Evolutionary conservation across 73 alveolate genomes (phyloP), one percentile per base, ranked within the genome.

Genomic region (Diophrys appendiculata): DNA sequence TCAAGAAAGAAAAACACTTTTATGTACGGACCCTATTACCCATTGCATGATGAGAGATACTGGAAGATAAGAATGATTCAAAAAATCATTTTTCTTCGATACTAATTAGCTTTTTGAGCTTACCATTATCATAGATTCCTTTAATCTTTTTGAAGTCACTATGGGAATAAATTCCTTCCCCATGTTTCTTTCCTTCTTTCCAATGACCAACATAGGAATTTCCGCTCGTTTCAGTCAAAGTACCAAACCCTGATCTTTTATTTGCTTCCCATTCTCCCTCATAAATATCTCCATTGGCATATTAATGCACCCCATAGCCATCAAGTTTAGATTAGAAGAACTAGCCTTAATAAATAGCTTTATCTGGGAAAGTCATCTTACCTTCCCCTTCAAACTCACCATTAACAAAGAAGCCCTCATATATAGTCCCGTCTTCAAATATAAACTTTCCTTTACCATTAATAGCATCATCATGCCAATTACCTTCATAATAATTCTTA

Each of bases 281-380:
- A 83, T 95, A 96, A 28, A 90, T 72, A 73, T 94, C 98, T 55
- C 99, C 99, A 33, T 89, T 90, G 31, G 90, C 77, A 91, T 93
- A 90, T 28, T 86, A 84, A 84, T 92, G 94, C 76, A 88, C 94
- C 23, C 99, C 99, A 76, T 80, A 95, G n/a, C 99, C 99, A 67
- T 90, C 88, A 22, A 97, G 93, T 64, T 90, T 54, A 68, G 56
- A 72, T 29, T 73, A 28, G 0, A 18, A n/a, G 82, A 80, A 81
- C 13, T 54, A 31, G 29, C 89, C 89, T 18, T 33, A 54, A 68
- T 81, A 81, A n/a, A 22, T 1, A 3, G 33, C 56, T n/a, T 53
- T 53, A 43, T 43, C 60, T 43, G 60, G 18, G 60, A 43, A 43
- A 5, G 5, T 43, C 60, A 43, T 43, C 60, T 43, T 43, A 11